Evolutionary conservation across 2,329 filamentous ascomycete species (phyloP), one percentile per base, ranked within the genome.

Genomic region (Botryotinia calthae): DNA sequence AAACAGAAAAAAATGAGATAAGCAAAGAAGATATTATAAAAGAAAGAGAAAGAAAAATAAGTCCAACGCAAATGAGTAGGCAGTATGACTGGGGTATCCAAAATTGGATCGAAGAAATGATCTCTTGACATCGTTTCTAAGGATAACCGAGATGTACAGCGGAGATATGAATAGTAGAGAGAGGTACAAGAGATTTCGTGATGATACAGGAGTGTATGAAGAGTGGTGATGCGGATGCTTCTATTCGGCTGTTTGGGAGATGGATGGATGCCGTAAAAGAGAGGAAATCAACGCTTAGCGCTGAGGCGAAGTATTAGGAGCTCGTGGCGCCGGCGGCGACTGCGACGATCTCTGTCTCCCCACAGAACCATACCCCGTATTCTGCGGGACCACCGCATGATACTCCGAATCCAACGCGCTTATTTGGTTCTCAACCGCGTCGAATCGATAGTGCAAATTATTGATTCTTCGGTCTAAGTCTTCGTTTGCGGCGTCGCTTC

Each of bases 331-430:
- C 5, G 48, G 10, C 14, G 48, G 48, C 12, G 48, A 51, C 48
- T n/a, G 48, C 48, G 48, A n/a, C 2, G 25, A 51, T n/a, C 25
- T n/a, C 2, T n/a, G 4, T 16, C 48, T 5, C 4, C 48, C n/a
- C 25, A 1, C 5, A 7, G 25, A 51, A 16, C 25, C 5, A 2
- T 51, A 6, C 0, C 25, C 25, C 10, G 1, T 6, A 51, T 51
- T 51, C 5, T n/a, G 4, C 2, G 1, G 10, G n/a, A 16, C 5
- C 4, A n/a, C 25, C 25, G 48, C 0, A n/a, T 5, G 4, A 14
- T n/a, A 1, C 48, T 22, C 12, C 25, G 4, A 10, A 51, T n/a
- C 10, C 48, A n/a, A 2, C 10, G 4, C 12, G 5, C 0, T 0
- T 1, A n/a, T n/a, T 6, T 14, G 48, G 1, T 2, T 51, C 1